phyloP scores from a whole-genome alignment of 2,329 filamentous ascomycete genomes.

The Trichoderma sp. region DNA sequence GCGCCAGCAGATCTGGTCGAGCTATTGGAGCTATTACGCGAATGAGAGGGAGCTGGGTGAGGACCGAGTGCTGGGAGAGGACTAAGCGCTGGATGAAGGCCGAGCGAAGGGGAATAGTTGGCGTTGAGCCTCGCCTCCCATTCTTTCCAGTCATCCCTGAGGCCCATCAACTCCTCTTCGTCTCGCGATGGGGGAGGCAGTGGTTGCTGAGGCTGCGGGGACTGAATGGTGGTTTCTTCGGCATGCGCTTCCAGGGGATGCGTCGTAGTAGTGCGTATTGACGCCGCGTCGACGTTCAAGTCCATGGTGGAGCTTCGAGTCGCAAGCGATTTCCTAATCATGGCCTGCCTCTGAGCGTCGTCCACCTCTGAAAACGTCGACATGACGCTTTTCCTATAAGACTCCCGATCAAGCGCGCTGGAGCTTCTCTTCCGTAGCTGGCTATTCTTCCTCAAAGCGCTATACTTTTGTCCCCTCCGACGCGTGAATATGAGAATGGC shows the following conservation, averaged over 20 bases:
- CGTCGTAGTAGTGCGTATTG: neutral
- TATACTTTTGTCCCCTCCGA: slow-evolving; percentile 7
- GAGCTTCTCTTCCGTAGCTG: slow-evolving; percentile 2
- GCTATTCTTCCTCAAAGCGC: neutral
- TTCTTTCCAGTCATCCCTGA: slow-evolving; percentile 43
- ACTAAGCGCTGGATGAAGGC: slow-evolving; percentile 32
- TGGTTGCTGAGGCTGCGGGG: neutral
- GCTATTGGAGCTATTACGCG: slow-evolving; percentile 3
- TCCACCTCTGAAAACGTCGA: slow-evolving; percentile 17
- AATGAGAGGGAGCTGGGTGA: slow-evolving; percentile 32
- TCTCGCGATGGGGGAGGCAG: slow-evolving; percentile 8
- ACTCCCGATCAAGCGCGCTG: neutral
- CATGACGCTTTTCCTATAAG: slow-evolving; percentile 20
- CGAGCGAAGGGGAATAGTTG: slow-evolving; percentile 35
- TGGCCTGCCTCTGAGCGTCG: slow-evolving; percentile 20
- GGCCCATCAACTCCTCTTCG: slow-evolving; percentile 24
- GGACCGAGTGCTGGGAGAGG: slow-evolving; percentile 28
- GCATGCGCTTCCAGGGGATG: neutral
- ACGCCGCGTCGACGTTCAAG: neutral
- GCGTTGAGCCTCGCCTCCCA: slow-evolving; percentile 41
- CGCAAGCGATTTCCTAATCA: slow-evolving; percentile 24
- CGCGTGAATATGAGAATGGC: slow-evolving; percentile 2
- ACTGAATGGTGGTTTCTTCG: neutral
- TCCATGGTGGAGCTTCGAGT: slow-evolving; percentile 15
- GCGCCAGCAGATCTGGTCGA: neutral